Conservation (phyloP, 495 filamentous ascomycete genomes). For the Xylaria longipes region DNA sequence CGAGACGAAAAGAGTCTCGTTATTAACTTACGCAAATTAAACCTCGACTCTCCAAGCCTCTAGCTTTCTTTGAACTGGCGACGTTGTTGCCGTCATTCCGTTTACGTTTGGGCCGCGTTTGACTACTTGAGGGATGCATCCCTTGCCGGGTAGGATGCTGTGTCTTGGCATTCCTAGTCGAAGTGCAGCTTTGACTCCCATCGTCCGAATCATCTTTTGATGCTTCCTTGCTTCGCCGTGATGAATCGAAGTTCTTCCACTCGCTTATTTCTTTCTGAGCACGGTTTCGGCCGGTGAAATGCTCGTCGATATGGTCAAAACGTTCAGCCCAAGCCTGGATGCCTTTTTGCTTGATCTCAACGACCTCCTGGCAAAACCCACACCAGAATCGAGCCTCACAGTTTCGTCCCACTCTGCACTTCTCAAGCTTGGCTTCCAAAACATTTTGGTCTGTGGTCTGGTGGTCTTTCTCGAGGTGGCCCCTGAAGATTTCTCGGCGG, state of each 20-base stretch:
- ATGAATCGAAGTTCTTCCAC: constrained; percentile 45
- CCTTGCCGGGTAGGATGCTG: background rate
- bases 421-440: constrained; percentile 55
- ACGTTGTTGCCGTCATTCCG: constrained; percentile 24
- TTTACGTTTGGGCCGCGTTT: constrained; percentile 35
- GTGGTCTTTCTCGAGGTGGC: constrained; percentile 65
- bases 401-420: constrained; percentile 71
- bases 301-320: constrained; percentile 87
- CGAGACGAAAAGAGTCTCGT: background rate
- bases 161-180: background rate
- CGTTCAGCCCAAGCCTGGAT: constrained; percentile 73
- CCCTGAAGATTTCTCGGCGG: constrained; percentile 64
- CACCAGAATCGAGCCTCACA: constrained; percentile 83
- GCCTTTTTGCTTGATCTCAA: constrained; percentile 61
- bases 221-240: background rate
- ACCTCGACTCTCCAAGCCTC: background rate
- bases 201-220: constrained; percentile 27
- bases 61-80: constrained; percentile 9
- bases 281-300: constrained; percentile 61
- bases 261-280: constrained; percentile 40
- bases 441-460: constrained; percentile 46
- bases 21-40: constrained; percentile 15
- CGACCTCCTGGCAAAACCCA: constrained; percentile 74
- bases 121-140: background rate
- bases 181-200: background rate